These are phyloP conservation scores for Thermoascus crustaceus DNA, from an alignment of 2,329 filamentous ascomycete species.

Conservation along the genomic window DNA sequence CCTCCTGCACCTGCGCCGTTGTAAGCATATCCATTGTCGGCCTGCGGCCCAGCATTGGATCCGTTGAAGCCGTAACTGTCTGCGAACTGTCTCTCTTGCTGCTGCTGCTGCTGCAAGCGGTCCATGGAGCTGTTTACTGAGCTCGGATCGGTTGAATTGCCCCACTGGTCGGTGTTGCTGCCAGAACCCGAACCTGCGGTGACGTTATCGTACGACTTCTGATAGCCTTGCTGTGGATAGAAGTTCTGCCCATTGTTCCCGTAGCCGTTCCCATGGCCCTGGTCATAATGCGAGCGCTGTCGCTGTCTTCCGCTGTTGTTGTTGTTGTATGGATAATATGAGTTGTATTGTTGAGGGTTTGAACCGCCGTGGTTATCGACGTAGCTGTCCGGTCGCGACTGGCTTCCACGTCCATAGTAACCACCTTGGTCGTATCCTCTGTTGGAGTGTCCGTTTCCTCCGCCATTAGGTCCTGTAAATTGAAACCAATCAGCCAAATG, in stretches of 20 bases:
- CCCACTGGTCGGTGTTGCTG: conserved; percentile 60
- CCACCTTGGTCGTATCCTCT: conserved; percentile 25
- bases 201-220: conserved; percentile 80
- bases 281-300: too few relatives aligned
- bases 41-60: conserved; percentile 37
- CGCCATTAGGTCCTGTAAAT: conserved; percentile 16
- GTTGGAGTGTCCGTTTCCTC: conserved; percentile 24
- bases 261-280: too few relatives aligned
- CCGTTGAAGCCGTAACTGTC: conserved; percentile 59
- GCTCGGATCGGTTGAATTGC: conserved; percentile 81
- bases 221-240: conserved; percentile 50
- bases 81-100: conserved; percentile 30
- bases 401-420: conserved; percentile 24
- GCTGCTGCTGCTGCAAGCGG: conserved; percentile 48
- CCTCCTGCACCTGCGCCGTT: conserved; percentile 9
- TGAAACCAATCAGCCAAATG: too few relatives aligned
- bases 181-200: conserved; percentile 63
- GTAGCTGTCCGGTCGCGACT: conserved; percentile 40
- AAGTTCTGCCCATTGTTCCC: conserved; percentile 5
- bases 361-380: conserved; percentile 28
- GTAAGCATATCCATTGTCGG: conserved; percentile 19
- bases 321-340: conserved; percentile 38
- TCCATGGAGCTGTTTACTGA: conserved; percentile 91
- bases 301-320: conserved; percentile 20
- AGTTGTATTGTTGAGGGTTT: conserved; percentile 36